Evolutionary conservation across 768 basidiomycete genomes (phyloP).

Genomic region (Floccularia luteovirens): DNA sequence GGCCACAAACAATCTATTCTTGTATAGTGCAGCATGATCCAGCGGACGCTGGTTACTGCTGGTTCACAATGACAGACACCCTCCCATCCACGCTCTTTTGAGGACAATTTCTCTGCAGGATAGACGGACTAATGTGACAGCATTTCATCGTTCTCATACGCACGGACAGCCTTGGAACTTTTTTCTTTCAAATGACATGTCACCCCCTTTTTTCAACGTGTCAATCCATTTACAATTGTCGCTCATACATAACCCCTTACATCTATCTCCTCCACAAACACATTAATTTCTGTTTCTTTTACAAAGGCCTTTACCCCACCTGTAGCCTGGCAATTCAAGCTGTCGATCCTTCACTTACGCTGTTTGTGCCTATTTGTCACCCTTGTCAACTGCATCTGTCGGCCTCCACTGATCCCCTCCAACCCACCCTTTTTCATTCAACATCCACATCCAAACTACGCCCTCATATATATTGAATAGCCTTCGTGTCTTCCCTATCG

Average conservation of each 20-base stretch:
- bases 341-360: not conserved
- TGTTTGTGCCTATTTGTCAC: slow-evolving; percentile 3
- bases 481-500: too few relatives aligned
- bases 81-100: slow-evolving; percentile 8
- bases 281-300: slow-evolving; percentile 12
- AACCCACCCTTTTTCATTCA: too few relatives aligned
- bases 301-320: slow-evolving; percentile 2
- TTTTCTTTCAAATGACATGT: slow-evolving; percentile 1
- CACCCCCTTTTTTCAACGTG: slow-evolving; percentile 6
- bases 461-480: too few relatives aligned
- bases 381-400: not conserved
- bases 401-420: too few relatives aligned
- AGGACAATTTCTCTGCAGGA: slow-evolving; percentile 10
- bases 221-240: slow-evolving; percentile 13
- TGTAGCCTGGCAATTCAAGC: not conserved
- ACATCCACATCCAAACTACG: too few relatives aligned
- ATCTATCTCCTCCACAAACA: slow-evolving; percentile 14
- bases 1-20: slow-evolving; percentile 93
- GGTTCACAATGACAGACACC: slow-evolving; percentile 1
- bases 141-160: slow-evolving; percentile 5
- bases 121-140: slow-evolving; percentile 12
- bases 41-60: slow-evolving; percentile 10
- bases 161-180: slow-evolving; percentile 6
- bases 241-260: slow-evolving; percentile 11
- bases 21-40: slow-evolving; percentile 65